Base-by-base conservation (phyloP, 768 basidiomycete species). In the Amylocystis lapponica region DNA sequence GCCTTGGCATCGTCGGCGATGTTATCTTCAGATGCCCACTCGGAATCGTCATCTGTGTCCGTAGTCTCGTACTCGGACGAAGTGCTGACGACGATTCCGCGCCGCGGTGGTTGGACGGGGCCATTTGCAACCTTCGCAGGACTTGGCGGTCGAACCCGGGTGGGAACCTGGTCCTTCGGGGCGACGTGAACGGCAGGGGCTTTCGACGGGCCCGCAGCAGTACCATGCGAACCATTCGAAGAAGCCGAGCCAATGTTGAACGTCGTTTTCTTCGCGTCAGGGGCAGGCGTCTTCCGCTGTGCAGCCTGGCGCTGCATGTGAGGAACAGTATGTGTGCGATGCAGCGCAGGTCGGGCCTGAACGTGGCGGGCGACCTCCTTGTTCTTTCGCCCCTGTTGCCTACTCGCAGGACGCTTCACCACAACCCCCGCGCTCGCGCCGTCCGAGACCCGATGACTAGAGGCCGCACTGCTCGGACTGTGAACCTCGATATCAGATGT, bases 181-280 rank as follows among this genome's bases (percentile, higher is more conserved):
- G 23, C 39, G 12, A 10, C 27, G 19, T 5, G 19, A 12, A 65
- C 61, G n/a, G n/a, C n/a, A n/a, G n/a, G n/a, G 39, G 58, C 60
- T n/a, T 60, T 63, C 14, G 52, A 45, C 22, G 41, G 35, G 20
- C 41, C 39, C 7, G 30, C 38, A 21, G 12, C 25, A 1, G 32
- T 25, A 31, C 46, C 31, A 13, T 46, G 48, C 1, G 58, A 57
- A 12, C 75, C 75, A 36, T 72, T 73, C 40, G 79, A 78, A 29
- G 78, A 79, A 45, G 70, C 66, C 14, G 79, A 81, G 2, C 79
- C 80, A 43, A 83, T 72, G 50, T 78, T 77, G 47, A 83, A 80
- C 53, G 66, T 65, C 11, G 52, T 51, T 45, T 57, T 53, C 46
- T 49, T 47, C 39, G 49, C 34, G 39, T 54, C 57, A 23, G 27